Evolutionary conservation across 164 flowering plant species (phyloP), one percentile per base, ranked within the genome.

Genomic region (Liquidambar formosana): DNA sequence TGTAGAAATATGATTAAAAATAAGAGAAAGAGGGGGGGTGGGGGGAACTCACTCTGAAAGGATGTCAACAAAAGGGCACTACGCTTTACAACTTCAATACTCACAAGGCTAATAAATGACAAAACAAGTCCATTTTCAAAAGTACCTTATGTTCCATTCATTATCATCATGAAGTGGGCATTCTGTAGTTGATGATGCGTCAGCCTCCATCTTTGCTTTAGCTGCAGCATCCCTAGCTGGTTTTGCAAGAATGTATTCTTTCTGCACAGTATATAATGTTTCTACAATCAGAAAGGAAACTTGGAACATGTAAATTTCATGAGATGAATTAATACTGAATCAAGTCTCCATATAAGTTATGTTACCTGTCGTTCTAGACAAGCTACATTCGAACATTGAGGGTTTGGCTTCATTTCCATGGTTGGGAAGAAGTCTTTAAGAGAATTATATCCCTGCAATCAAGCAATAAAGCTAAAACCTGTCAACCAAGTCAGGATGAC

Each of bases 401-500:
- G 87, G 70, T 95, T 95, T 76, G 99, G 99, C 81, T 78, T 91
- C 99, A 95, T 91, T 79, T 85, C 86, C 99, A 95, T 95, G 57
- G 97, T 95, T 69, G 99, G 99, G 70, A 95, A 95, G 80, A 28
- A 95, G 76, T 95, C 99, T 75, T 95, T 92, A 16, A 95, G 90
- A 66, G 99, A 88, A 78, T 93, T 95, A 71, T 92, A 95, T 51
- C 99, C 97, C 99, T 95, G 79, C 21, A 70, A 68, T 15, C 45
- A 72, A 46, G 57, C 28, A 63, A 63, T 57, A 67, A 65, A 68
- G 65, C 53, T 5, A 54, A 51, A 65, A 58, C 26, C 8, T 59
- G 9, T 22, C 26, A 59, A 65, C 57, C 16, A 47, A 57, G 23
- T 28, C 57, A 60, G 21, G 65, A 64, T 47, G 25, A 57, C 43